Percentiles rank a stretch among this genome's conserved stretches.
Conservation (phyloP, 2,329 filamentous ascomycete species). For the Nigrospora osmanthi region DNA sequence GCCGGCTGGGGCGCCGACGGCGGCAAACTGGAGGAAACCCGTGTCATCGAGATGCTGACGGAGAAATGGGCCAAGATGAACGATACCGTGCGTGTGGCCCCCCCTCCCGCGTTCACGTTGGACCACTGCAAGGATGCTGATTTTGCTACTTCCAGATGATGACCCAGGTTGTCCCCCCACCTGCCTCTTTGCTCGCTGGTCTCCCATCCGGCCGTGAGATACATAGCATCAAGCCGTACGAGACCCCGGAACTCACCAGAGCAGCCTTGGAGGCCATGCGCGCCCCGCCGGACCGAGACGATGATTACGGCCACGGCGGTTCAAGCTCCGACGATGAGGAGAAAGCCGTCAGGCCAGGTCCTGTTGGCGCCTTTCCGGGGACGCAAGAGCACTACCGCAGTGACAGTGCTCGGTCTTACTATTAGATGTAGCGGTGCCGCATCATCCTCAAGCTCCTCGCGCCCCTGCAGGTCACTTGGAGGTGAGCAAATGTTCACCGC, state of each 20-base stretch:
- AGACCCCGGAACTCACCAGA: constrained; percentile 56
- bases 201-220: constrained; percentile 89
- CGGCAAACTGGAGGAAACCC: constrained; percentile 73
- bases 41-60: constrained; percentile 80
- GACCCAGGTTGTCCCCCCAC: constrained; percentile 67
- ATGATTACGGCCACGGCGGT: constrained; percentile 29
- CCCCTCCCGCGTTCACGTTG: background rate
- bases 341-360: constrained; percentile 11
- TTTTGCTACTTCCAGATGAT: constrained; percentile 51
- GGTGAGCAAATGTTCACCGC: no score
- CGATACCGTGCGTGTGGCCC: constrained; percentile 59
- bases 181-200: constrained; percentile 62
- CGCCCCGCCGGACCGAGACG: constrained; percentile 37
- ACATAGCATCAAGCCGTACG: constrained; percentile 62
- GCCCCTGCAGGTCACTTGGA: no score
- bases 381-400: constrained; percentile 17
- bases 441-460: background rate
- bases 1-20: constrained; percentile 73
- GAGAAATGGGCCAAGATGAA: constrained; percentile 90
- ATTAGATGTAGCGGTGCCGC: constrained; percentile 7
- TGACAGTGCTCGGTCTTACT: constrained; percentile 20
- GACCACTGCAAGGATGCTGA: background rate
- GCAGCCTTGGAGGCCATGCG: constrained; percentile 57
- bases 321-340: constrained; percentile 37
- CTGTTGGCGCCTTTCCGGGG: constrained; percentile 18